These are phyloP conservation scores for Craterostigma plantagineum DNA, from an alignment of 257 asterid species.

Conservation along the genomic window DNA sequence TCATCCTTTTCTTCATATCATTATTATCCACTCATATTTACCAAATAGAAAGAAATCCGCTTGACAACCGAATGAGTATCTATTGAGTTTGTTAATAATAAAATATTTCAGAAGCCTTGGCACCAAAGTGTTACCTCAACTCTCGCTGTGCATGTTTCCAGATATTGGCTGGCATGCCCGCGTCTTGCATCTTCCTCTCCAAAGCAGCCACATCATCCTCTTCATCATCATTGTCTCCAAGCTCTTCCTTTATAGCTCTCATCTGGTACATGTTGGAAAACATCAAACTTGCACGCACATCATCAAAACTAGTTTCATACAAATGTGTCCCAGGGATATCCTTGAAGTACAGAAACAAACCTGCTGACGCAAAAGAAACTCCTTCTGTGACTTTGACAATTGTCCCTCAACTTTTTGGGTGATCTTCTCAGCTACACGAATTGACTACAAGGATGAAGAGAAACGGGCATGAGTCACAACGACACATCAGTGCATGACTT, in stretches of 20 bases:
- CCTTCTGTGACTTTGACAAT: conserved; percentile 97
- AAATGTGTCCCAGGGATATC: too few species aligned
- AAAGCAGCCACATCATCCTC: conserved; percentile 93
- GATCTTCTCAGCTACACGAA: conserved; percentile 95
- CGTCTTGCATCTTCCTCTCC: conserved; percentile 91
- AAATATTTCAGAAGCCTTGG: background rate
- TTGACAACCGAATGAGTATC: too few species aligned
- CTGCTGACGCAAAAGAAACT: conserved; percentile 97
- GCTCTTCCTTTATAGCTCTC: conserved; percentile 98
- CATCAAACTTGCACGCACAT: conserved; percentile 5
- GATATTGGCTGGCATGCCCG: conserved; percentile 84
- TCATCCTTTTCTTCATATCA: too few species aligned
- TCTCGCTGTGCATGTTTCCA: conserved; percentile 98
- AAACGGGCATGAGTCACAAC: conserved; percentile 7
- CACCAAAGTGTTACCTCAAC: conserved; percentile 35
- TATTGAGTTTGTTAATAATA: background rate
- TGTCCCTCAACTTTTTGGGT: conserved; percentile 99
- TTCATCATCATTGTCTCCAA: conserved; percentile 90
- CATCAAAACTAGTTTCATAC: conserved; percentile 9
- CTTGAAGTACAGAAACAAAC: conserved; percentile 18
- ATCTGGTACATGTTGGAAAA: conserved; percentile 34
- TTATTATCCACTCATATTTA: background rate
- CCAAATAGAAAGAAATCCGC: too few species aligned
- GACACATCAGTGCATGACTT: conserved; percentile 4
- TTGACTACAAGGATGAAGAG: conserved; percentile 48